Evolutionary conservation across 805 yeast species (phyloP), one percentile per base, ranked within the genome.

Genomic region (Pichia gijzeniarum): DNA sequence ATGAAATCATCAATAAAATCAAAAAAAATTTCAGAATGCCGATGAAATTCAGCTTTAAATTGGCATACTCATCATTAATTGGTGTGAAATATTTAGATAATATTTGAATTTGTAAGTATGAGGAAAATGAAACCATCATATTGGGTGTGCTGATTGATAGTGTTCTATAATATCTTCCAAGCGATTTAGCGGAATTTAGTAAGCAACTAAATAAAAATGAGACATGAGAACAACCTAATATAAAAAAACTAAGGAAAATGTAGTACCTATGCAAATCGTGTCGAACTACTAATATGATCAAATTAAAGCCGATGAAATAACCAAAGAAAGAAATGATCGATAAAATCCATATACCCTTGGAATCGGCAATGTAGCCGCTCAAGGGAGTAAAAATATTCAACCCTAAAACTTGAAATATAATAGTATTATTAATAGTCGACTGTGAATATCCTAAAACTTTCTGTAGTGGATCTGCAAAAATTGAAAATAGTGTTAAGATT

Each of bases 101-200:
- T n/a, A 60, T 20, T 35, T 59, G 48, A 25, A 59, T 61, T 48
- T 62, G 60, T 19, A 63, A 32, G 45, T 55, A 61, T 17, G 64
- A 53, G 25, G 67, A 62, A 38, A 64, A 56, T 1, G 68, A 59
- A 44, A 62, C 55, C 61, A 63, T 61, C 44, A 64, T 56, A 48
- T 63, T 88, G 1, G 99, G 99, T 32, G 85, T 74, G 48, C 95
- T 83, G 32, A 91, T 86, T 9, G 95, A 82, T 45, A 90, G 62
- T 2, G 95, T 82, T 48, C 85, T 85, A 45, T 72, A 74, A 45
- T 76, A 67, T 7, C 89, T 88, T 54, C 80, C 66, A 13, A 64
- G 81, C 16, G 88, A 74, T 57, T 84, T 80, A 2, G 96, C 95
- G 61, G 95, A 86, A 14, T 90, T 83, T 25, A 85, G 62, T 51